Evolutionary conservation across 306 rosid species (phyloP).

Genomic region (Trifolium repens): DNA sequence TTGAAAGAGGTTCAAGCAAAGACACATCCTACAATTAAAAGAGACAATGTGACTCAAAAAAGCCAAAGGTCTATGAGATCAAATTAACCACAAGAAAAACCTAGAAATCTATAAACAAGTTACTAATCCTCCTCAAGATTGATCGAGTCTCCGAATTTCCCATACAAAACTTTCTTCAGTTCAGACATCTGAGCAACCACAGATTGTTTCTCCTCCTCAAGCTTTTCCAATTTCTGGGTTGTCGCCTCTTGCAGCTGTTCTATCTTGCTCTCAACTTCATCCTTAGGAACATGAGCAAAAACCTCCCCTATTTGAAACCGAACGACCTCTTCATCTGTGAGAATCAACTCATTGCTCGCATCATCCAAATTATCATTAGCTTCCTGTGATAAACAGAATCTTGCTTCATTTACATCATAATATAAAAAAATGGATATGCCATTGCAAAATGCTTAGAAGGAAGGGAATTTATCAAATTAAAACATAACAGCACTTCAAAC

Average conservation of each 20-base stretch:
- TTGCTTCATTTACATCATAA: not conserved
- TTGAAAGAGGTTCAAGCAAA: slow-evolving; percentile 34
- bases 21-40: slow-evolving; percentile 10
- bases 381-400: slow-evolving; percentile 53
- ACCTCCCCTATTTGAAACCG: slow-evolving; percentile 93
- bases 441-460: slow-evolving; percentile 27
- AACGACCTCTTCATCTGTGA: slow-evolving; percentile 84
- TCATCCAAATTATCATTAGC: slow-evolving; percentile 86
- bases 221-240: slow-evolving; percentile 69
- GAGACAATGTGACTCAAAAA: slow-evolving; percentile 1
- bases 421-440: slow-evolving; percentile 4
- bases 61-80: slow-evolving; percentile 25
- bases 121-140: slow-evolving; percentile 92
- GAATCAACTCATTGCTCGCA: slow-evolving; percentile 90
- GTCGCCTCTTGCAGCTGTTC: slow-evolving; percentile 78
- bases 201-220: slow-evolving; percentile 71
- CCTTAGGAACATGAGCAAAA: slow-evolving; percentile 86
- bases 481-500: slow-evolving; percentile 7
- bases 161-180: slow-evolving; percentile 81
- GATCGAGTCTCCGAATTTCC: slow-evolving; percentile 92
- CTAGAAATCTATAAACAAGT: slow-evolving; percentile 32
- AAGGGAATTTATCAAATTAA: not conserved
- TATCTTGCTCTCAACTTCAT: slow-evolving; percentile 84
- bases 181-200: slow-evolving; percentile 80
- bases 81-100: slow-evolving; percentile 5